Base-by-base conservation (phyloP, 2,329 filamentous ascomycete species). In the Botrytis porri region DNA sequence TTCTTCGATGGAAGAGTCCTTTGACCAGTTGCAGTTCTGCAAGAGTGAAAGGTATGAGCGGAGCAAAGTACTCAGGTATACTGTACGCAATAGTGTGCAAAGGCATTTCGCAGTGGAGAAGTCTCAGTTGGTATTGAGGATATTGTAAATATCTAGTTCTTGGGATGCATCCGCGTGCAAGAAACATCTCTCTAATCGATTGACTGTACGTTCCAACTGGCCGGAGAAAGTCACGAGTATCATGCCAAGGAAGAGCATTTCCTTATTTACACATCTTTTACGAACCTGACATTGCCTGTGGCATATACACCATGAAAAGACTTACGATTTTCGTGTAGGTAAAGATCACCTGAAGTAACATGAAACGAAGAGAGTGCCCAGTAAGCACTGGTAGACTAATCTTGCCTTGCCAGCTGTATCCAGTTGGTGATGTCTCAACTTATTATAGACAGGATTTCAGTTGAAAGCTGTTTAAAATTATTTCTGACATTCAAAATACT, bases 341-440 rank as follows among this genome's bases (percentile, higher is more conserved):
- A 66, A 54, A 51, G 32, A 54, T 67, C 64, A 67, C 64, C 45
- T 57, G 45, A 22, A 29, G 45, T 14, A 22, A 67, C 16, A 54
- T 67, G 35, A 67, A 67, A 67, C 64, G 35, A 10, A 54, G 35
- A 67, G 45, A n/a, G 16, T 41, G 64, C 35, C 64, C 51, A 54
- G 32, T 41, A 67, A 39, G 45, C 64, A 39, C 35, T 54, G 41
- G 32, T 48, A 41, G 35, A 48, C 25, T 54, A 39, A 67, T 43
- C 43, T 37, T 66, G 9, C 16, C 16, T 54, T 7, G 35, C 64
- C 35, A 20, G 45, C 35, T 35, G 16, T n/a, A 54, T 67, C 25
- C 32, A 39, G 25, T 67, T 54, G 45, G 32, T n/a, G 25, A 22
- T 54, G 48, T 65, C 29, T 65, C 62, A 65, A 65, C 62, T 65